phyloP scores from a whole-genome alignment of 139 green algal species.

The Deuterostichococcus epilithicus region DNA sequence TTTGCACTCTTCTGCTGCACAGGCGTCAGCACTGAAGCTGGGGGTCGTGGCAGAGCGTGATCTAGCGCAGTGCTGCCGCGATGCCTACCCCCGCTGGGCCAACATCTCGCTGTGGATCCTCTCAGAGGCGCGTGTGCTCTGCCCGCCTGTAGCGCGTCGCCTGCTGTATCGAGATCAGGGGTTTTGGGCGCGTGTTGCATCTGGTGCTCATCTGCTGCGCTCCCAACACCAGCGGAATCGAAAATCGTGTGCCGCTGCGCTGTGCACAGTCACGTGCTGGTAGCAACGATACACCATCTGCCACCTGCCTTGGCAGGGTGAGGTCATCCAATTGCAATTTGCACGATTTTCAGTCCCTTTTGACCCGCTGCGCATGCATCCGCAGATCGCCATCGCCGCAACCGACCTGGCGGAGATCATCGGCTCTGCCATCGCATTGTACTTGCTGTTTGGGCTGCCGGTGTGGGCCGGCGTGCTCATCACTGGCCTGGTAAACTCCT shows the following conservation, averaged over 20 bases:
- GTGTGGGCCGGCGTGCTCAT: slow-evolving; percentile 47
- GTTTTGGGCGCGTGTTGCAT: no score
- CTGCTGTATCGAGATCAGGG: no score
- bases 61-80: slow-evolving; percentile 52
- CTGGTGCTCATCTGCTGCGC: no score
- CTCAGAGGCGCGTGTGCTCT: slow-evolving; percentile 34
- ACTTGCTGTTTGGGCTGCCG: slow-evolving; percentile 43
- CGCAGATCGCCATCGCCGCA: slow-evolving; percentile 49
- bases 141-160: no score
- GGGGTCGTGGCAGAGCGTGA: slow-evolving; percentile 46
- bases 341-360: no score
- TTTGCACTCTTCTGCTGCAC: not conserved
- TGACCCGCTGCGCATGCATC: not conserved
- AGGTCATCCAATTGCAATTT: no score
- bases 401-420: slow-evolving; percentile 62
- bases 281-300: no score
- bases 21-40: slow-evolving; percentile 45
- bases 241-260: no score
- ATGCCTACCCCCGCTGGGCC: slow-evolving; percentile 40
- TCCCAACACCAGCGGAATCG: no score
- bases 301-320: no score
- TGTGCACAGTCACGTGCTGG: no score
- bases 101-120: slow-evolving; percentile 49
- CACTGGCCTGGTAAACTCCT: slow-evolving; percentile 35
- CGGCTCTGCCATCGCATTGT: slow-evolving; percentile 35